A percentile compares a stretch with the other conserved stretches of the same genome.
Evolutionary conservation across 2,329 filamentous ascomycete genomes (phyloP).

Genomic region (Malbranchea zuffiana): DNA sequence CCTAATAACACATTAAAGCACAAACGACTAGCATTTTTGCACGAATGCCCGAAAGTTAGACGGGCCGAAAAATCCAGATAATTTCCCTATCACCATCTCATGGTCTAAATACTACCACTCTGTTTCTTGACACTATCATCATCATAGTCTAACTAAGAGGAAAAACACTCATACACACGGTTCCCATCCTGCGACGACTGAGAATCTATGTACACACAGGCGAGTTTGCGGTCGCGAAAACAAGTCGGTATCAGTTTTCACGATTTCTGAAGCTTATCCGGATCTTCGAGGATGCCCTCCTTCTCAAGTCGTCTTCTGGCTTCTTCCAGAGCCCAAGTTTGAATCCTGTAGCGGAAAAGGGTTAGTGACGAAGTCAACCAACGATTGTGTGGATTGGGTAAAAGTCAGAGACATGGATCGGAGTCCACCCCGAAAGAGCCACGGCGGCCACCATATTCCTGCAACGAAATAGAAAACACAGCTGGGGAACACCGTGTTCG

Average conservation of each 20-base stretch:
- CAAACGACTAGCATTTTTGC: too few species aligned
- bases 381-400: too few species aligned
- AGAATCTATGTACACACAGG: slow-evolving; percentile 32
- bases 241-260: slow-evolving; percentile 19
- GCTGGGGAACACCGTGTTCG: background rate
- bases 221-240: background rate
- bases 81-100: too few species aligned
- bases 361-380: background rate
- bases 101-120: too few species aligned
- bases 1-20: too few species aligned
- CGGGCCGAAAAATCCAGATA: too few species aligned
- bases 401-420: background rate
- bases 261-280: slow-evolving; percentile 49
- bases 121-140: slow-evolving; percentile 2
- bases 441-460: too few species aligned
- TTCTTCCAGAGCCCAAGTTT: slow-evolving; percentile 98
- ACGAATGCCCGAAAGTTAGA: too few species aligned
- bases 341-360: slow-evolving; percentile 57
- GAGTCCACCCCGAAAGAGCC: too few species aligned
- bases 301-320: slow-evolving; percentile 87
- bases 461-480: background rate
- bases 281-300: slow-evolving; percentile 85
- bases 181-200: slow-evolving; percentile 13
- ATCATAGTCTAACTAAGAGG: slow-evolving; percentile 5
- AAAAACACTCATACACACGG: slow-evolving; percentile 7